These are phyloP conservation scores for Barbatosphaeria neglecta DNA, from an alignment of 495 filamentous ascomycete species.

Conservation along the genomic window DNA sequence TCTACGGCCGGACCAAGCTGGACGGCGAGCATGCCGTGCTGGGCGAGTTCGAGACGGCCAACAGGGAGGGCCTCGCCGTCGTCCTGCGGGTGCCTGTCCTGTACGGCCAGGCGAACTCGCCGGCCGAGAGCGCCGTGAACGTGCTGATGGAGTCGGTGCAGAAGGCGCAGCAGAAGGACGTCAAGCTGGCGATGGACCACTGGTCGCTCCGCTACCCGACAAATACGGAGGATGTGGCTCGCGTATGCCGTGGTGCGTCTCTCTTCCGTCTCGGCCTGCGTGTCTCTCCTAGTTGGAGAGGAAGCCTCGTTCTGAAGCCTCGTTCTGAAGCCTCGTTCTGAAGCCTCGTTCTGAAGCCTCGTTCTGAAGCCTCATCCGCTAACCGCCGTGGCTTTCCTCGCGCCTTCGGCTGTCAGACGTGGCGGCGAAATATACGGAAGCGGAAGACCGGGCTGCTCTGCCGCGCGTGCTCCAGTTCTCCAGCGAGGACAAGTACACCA, in stretches of 20 bases:
- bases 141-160: constrained; percentile 61
- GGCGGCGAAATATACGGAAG: constrained; percentile 51
- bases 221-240: constrained; percentile 75
- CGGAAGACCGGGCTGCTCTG: constrained; percentile 31
- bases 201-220: constrained; percentile 83
- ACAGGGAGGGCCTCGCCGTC: constrained; percentile 43
- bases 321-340: no score
- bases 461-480: constrained; percentile 77
- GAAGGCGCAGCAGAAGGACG: constrained; percentile 49
- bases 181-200: constrained; percentile 70
- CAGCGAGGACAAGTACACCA: constrained; percentile 76
- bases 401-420: constrained; percentile 35
- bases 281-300: no score
- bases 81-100: constrained; percentile 81
- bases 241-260: constrained; percentile 49
- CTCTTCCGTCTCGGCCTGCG: not conserved
- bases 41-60: constrained; percentile 38
- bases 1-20: constrained; percentile 81
- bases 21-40: constrained; percentile 71
- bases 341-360: no score
- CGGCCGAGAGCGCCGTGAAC: constrained; percentile 74
- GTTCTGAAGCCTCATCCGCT: no score
- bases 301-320: no score
- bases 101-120: constrained; percentile 56
- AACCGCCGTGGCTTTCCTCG: no score